Percentiles rank a stretch among this genome's conserved stretches.
Conservation (phyloP, 441 rosid species). For the Codiaeum variegatum region DNA sequence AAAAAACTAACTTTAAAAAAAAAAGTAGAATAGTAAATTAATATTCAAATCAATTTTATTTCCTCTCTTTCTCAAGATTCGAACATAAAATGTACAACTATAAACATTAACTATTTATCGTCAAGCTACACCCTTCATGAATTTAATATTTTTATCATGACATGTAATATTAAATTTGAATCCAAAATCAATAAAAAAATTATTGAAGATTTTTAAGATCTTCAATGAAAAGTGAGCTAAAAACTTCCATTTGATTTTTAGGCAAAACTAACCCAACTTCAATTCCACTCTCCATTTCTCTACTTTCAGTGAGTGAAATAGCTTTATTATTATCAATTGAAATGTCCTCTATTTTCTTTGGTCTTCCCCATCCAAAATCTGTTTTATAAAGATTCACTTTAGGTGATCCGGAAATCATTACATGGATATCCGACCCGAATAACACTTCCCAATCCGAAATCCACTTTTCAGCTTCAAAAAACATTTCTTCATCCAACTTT, state of each 20-base stretch:
- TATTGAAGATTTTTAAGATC: constrained; percentile 6
- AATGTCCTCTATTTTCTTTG: constrained; percentile 40
- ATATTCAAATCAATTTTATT: too few species aligned
- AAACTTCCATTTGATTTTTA: constrained; percentile 26
- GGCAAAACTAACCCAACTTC: constrained; percentile 30
- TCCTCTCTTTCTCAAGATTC: too few species aligned
- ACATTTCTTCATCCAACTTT: constrained; percentile 27
- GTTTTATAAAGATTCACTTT: constrained; percentile 34
- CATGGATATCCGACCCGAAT: constrained; percentile 17
- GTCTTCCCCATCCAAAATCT: constrained; percentile 51
- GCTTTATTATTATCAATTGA: constrained; percentile 27
- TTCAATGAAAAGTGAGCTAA: constrained; percentile 14
- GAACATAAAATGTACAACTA: too few species aligned
- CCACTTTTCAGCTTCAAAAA: constrained; percentile 35
- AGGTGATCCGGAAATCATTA: constrained; percentile 36
- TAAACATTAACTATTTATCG: too few species aligned
- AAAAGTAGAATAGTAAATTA: too few species aligned
- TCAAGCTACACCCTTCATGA: too few species aligned
- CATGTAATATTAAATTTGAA: too few species aligned
- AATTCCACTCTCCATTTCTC: constrained; percentile 32
- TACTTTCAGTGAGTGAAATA: constrained; percentile 30
- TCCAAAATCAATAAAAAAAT: background rate
- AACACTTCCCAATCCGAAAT: constrained; percentile 28
- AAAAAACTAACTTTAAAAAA: too few species aligned
- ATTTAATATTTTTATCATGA: too few species aligned